phyloP scores from a whole-genome alignment of 2,329 filamentous ascomycete genomes.

The Dothistroma septosporum region DNA sequence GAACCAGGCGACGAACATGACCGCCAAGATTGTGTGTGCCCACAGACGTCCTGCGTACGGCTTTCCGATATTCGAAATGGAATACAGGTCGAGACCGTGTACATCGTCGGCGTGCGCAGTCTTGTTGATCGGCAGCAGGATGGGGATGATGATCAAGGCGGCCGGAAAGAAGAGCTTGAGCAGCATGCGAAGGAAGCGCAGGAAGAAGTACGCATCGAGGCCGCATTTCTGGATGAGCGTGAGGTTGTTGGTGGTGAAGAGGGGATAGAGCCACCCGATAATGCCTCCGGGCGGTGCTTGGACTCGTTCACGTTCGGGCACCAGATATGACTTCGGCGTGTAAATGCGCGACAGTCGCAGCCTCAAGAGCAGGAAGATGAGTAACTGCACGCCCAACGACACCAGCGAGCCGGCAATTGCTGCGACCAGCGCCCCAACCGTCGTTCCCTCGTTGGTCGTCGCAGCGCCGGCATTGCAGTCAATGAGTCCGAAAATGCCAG shows the following conservation, averaged over 20 bases:
- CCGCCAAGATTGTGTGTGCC: constrained; percentile 77
- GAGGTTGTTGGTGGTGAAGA: constrained; percentile 66
- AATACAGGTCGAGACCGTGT: constrained; percentile 70
- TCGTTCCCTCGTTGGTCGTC: constrained; percentile 27
- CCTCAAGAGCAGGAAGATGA: constrained; percentile 71
- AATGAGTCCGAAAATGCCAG: not conserved
- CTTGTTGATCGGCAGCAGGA: constrained; percentile 81
- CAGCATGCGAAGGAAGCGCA: constrained; percentile 81
- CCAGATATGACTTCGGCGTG: constrained; percentile 82
- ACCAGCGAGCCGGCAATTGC: constrained; percentile 35
- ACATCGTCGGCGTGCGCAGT: constrained; percentile 55
- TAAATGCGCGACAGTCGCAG: constrained; percentile 79
- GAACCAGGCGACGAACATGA: constrained; percentile 75
- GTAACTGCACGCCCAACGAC: constrained; percentile 47
- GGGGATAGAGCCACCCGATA: constrained; percentile 51
- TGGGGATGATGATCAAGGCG: constrained; percentile 70
- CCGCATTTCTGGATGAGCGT: constrained; percentile 94
- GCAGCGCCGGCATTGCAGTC: constrained; percentile 14
- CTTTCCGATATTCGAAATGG: constrained; percentile 77
- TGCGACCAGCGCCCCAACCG: constrained; percentile 36
- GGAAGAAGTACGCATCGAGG: constrained; percentile 94
- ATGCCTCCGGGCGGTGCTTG: constrained; percentile 62
- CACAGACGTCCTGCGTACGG: constrained; percentile 49
- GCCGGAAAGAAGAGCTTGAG: constrained; percentile 90
- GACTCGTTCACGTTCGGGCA: constrained; percentile 78